A percentile compares a stretch with the other conserved stretches of the same genome.
phyloP scores from a whole-genome alignment of 176 grass and related monocot genomes.

The Eragrostis curvula region DNA sequence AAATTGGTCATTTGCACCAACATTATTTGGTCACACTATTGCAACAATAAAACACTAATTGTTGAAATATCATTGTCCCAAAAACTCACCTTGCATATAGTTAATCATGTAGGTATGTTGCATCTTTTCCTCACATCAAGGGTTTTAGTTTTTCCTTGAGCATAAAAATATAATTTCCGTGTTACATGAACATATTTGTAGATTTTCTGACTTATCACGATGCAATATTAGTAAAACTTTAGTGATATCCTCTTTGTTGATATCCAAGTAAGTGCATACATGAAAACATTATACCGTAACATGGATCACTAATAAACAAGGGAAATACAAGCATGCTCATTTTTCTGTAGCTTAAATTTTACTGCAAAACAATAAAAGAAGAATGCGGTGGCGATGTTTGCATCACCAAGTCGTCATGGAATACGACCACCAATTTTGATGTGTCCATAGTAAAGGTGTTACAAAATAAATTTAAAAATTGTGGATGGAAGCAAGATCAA shows the following conservation, averaged over 20 bases:
- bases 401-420: not conserved
- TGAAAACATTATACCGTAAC: too few relatives aligned
- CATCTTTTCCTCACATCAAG: too few relatives aligned
- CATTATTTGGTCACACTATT: not conserved
- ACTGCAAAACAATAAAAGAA: not conserved
- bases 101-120: not conserved
- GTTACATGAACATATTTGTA: too few relatives aligned
- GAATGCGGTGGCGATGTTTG: not conserved
- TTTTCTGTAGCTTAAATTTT: not conserved
- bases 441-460: not conserved
- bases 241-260: too few relatives aligned
- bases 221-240: not conserved
- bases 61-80: not conserved
- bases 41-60: not conserved
- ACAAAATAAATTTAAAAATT: not conserved
- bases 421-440: not conserved
- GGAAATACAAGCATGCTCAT: not conserved
- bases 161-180: too few relatives aligned
- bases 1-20: slow-evolving; percentile 22
- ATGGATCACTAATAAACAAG: too few relatives aligned
- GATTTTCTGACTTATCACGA: too few relatives aligned
- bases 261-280: too few relatives aligned
- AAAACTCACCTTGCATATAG: not conserved
- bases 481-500: not conserved
- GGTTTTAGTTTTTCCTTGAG: too few relatives aligned